These are phyloP conservation scores for Phycomyces nitens DNA, from an alignment of 192 early-diverging fungal genomes.

Conservation along the genomic window DNA sequence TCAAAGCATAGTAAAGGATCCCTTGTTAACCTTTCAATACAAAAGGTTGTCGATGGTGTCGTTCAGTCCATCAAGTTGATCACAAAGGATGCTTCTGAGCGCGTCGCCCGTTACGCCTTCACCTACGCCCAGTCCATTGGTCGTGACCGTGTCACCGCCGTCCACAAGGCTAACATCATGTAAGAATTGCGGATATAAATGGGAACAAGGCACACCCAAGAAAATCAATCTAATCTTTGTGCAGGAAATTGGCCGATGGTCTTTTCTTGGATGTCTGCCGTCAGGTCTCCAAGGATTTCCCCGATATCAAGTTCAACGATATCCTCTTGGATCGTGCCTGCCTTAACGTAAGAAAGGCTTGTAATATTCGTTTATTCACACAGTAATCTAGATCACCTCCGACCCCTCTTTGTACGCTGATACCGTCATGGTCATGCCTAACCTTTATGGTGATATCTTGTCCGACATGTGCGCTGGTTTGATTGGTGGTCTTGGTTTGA, in stretches of 20 bases:
- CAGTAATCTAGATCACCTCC: constrained; percentile 74
- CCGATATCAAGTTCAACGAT: constrained; percentile 88
- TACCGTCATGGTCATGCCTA: constrained; percentile 99
- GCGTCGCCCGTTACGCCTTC: constrained; percentile 93
- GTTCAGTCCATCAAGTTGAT: constrained; percentile 99
- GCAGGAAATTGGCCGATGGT: constrained; percentile 89
- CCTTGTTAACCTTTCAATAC: too few species aligned
- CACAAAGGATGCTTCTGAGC: constrained; percentile 90
- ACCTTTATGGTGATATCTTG: constrained; percentile 99
- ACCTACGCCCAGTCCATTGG: constrained; percentile 87
- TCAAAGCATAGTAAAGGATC: not conserved
- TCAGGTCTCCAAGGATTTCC: constrained; percentile 89
- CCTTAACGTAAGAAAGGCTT: constrained; percentile 45
- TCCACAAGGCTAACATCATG: constrained; percentile 99
- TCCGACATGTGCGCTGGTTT: constrained; percentile 97
- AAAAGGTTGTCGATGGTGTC: constrained; percentile 86
- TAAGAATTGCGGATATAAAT: constrained; percentile 10
- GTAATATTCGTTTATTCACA: not conserved
- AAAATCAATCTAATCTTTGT: not conserved
- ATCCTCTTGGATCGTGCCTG: constrained; percentile 93
- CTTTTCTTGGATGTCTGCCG: constrained; percentile 92
- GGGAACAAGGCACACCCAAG: not conserved
- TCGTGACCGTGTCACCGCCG: constrained; percentile 88
- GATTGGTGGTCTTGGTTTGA: constrained; percentile 96
- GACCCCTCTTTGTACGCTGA: constrained; percentile 85